phyloP scores from a whole-genome alignment of 192 early-diverging fungal genomes.

The Bifiguratus adelaidae region DNA sequence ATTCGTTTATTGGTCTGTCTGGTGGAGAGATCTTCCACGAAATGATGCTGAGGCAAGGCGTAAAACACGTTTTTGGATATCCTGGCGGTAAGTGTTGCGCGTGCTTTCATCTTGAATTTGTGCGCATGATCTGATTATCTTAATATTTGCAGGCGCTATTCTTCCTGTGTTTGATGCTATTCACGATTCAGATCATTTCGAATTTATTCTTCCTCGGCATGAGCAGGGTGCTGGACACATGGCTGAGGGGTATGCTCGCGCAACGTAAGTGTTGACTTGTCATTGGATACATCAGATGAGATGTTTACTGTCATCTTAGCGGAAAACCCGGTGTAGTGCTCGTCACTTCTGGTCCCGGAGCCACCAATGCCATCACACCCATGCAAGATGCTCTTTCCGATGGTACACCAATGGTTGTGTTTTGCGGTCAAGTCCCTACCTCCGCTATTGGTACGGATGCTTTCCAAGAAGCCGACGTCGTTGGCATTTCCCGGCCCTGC shows the following conservation, averaged over 20 bases:
- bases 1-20: slow-evolving; percentile 88
- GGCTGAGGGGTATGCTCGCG: slow-evolving; percentile 95
- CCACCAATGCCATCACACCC: slow-evolving; percentile 95
- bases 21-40: slow-evolving; percentile 99
- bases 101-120: too few relatives aligned
- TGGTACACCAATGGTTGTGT: slow-evolving; percentile 93
- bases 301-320: slow-evolving; percentile 20
- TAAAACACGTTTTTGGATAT: slow-evolving; percentile 95
- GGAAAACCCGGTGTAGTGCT: slow-evolving; percentile 66
- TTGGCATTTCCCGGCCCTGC: slow-evolving; percentile 91
- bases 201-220: slow-evolving; percentile 93
- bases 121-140: too few relatives aligned
- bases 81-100: too few relatives aligned
- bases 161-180: slow-evolving; percentile 98
- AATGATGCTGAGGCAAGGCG: slow-evolving; percentile 93
- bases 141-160: too few relatives aligned
- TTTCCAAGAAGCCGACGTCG: slow-evolving; percentile 97
- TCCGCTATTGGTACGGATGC: slow-evolving; percentile 89
- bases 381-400: slow-evolving; percentile 96
- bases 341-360: slow-evolving; percentile 93
- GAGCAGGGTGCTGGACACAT: slow-evolving; percentile 99
- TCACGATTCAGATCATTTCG: slow-evolving; percentile 89
- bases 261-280: slow-evolving; percentile 48
- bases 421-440: slow-evolving; percentile 89
- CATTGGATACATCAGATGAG: background rate